Evolutionary conservation across 306 rosid species (phyloP).

Genomic region (Argentina anserina): DNA sequence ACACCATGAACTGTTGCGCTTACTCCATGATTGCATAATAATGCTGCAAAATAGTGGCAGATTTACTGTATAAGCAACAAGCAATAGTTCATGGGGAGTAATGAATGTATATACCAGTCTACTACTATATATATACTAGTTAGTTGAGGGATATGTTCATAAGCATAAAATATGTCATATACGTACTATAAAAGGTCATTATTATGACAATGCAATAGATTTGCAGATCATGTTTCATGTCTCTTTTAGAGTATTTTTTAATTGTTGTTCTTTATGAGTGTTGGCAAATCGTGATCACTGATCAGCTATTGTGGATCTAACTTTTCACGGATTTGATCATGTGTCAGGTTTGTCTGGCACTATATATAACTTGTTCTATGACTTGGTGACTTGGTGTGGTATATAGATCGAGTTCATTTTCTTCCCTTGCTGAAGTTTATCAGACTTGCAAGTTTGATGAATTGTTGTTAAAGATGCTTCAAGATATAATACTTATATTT

Average conservation of each 20-base stretch:
- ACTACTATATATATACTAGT: slow-evolving; percentile 1
- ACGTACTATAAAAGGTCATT: slow-evolving; percentile 21
- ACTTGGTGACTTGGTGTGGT: background rate
- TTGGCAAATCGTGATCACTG: slow-evolving; percentile 29
- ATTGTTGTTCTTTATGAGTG: background rate
- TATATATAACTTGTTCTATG: background rate
- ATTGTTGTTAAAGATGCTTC: background rate
- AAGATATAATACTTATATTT: background rate
- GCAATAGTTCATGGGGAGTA: slow-evolving; percentile 1
- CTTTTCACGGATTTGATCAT: slow-evolving; percentile 6
- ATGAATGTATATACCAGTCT: background rate
- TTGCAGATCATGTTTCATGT: slow-evolving; percentile 34
- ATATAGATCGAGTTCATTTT: slow-evolving; percentile 10
- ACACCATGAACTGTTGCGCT: background rate
- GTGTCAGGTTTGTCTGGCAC: slow-evolving; percentile 25
- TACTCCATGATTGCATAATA: background rate
- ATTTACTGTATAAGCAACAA: background rate
- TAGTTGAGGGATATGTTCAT: slow-evolving; percentile 9
- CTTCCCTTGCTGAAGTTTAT: background rate
- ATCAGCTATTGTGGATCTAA: slow-evolving; percentile 6
- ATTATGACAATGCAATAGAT: slow-evolving; percentile 23
- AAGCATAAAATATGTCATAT: slow-evolving; percentile 18
- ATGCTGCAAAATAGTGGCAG: background rate
- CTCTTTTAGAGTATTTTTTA: background rate
- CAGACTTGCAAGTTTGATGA: background rate